A percentile compares a stretch with the other conserved stretches of the same genome.
Conservation (phyloP, 306 rosid genomes). For the Castanea crenata region DNA sequence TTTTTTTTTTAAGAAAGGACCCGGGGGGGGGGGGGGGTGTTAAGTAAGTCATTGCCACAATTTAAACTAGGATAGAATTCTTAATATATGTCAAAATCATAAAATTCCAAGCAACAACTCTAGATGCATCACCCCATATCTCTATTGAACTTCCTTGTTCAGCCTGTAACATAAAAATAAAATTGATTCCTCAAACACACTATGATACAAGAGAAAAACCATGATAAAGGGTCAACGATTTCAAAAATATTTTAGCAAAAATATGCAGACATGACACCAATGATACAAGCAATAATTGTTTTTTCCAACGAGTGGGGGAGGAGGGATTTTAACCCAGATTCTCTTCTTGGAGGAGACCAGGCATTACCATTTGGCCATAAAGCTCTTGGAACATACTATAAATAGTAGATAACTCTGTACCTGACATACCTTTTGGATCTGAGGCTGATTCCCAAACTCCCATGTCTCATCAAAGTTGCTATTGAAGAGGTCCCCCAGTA, state of each 20-base stretch:
- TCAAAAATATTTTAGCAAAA: background rate
- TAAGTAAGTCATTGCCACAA: background rate
- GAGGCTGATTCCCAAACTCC: slow-evolving; percentile 33
- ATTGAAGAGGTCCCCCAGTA: slow-evolving; percentile 28
- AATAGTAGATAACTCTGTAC: slow-evolving; percentile 28
- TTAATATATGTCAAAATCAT: background rate
- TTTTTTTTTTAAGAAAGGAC: background rate
- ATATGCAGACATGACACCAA: background rate
- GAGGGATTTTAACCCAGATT: too few relatives aligned
- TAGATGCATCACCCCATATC: background rate
- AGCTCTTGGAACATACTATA: background rate
- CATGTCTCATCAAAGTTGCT: slow-evolving; percentile 27
- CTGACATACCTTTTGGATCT: slow-evolving; percentile 55
- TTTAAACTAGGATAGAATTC: background rate
- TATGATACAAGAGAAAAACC: background rate
- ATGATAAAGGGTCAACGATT: background rate
- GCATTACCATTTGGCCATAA: too few relatives aligned
- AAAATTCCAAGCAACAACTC: background rate
- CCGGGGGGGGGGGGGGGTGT: too few relatives aligned
- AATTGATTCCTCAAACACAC: background rate
- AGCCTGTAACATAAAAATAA: background rate
- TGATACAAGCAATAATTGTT: background rate
- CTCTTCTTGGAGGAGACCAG: too few relatives aligned
- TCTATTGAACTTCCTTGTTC: background rate
- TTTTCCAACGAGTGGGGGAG: too few relatives aligned